Evolutionary conservation across 495 filamentous ascomycete genomes (phyloP).

Genomic region (Filosporella fistucella): DNA sequence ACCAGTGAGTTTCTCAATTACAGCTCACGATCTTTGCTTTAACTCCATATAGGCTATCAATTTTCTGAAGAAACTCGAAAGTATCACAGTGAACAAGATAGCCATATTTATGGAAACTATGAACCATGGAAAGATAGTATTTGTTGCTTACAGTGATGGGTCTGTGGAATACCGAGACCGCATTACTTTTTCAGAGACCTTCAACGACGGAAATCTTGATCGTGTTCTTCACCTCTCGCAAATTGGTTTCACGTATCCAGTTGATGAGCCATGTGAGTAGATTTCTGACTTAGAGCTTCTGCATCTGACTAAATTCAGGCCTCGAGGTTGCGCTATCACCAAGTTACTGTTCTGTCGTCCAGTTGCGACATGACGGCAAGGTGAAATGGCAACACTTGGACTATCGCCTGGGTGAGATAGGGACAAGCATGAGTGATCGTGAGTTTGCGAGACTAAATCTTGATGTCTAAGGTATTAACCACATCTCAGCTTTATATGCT

Average conservation of each 20-base stretch:
- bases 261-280: constrained; percentile 43
- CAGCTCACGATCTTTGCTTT: neutral
- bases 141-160: constrained; percentile 69
- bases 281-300: neutral
- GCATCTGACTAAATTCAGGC: constrained; percentile 32
- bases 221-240: constrained; percentile 65
- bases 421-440: constrained; percentile 37
- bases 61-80: constrained; percentile 60
- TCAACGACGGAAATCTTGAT: constrained; percentile 53
- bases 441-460: constrained; percentile 14
- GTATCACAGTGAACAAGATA: constrained; percentile 59
- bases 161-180: constrained; percentile 74
- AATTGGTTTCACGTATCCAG: constrained; percentile 65
- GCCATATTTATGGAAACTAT: constrained; percentile 62
- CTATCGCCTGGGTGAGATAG: constrained; percentile 39
- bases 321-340: constrained; percentile 70
- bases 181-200: constrained; percentile 59
- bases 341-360: constrained; percentile 62
- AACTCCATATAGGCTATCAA: constrained; percentile 41
- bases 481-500: constrained; percentile 30
- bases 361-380: constrained; percentile 60
- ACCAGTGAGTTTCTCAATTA: constrained; percentile 1
- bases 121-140: constrained; percentile 63
- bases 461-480: neutral
- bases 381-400: constrained; percentile 60